These are phyloP conservation scores for Suillus discolor DNA, from an alignment of 768 basidiomycete genomes.

Conservation along the genomic window DNA sequence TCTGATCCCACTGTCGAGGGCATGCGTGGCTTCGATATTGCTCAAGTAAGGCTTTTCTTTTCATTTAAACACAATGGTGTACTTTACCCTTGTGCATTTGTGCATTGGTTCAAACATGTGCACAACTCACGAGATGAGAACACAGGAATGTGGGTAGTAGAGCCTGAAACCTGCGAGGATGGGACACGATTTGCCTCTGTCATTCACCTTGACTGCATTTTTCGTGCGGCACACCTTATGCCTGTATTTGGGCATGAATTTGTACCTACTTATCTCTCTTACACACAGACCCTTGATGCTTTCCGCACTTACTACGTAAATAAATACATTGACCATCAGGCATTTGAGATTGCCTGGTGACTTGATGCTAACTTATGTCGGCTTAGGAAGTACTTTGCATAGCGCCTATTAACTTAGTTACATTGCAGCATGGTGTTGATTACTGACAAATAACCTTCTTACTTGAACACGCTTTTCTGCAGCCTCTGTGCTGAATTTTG, in stretches of 20 bases:
- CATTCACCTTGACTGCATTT: constrained; percentile 21
- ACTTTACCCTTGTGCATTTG: constrained; percentile 29
- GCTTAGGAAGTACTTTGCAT: neutral
- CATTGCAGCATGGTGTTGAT: neutral
- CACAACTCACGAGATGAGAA: constrained; percentile 18
- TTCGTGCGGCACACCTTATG: constrained; percentile 19
- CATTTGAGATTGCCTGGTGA: too few species aligned
- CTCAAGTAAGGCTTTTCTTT: constrained; percentile 24
- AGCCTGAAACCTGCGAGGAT: constrained; percentile 13
- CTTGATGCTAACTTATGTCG: too few species aligned
- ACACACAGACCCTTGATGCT: neutral
- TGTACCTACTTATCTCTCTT: constrained; percentile 21
- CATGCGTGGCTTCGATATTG: constrained; percentile 27
- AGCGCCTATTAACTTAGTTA: neutral
- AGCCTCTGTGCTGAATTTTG: neutral
- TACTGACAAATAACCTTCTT: neutral
- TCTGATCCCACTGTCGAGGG: constrained; percentile 11
- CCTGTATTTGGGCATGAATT: constrained; percentile 19
- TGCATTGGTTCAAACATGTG: constrained; percentile 27
- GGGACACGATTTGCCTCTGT: constrained; percentile 13
- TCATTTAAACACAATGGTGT: constrained; percentile 21
- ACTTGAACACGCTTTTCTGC: neutral
- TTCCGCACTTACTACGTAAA: too few species aligned
- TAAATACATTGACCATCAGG: too few species aligned
- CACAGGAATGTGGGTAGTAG: constrained; percentile 31